Evolutionary conservation across 768 basidiomycete species (phyloP), one percentile per base, ranked within the genome.

Genomic region (Paxillus involutus): DNA sequence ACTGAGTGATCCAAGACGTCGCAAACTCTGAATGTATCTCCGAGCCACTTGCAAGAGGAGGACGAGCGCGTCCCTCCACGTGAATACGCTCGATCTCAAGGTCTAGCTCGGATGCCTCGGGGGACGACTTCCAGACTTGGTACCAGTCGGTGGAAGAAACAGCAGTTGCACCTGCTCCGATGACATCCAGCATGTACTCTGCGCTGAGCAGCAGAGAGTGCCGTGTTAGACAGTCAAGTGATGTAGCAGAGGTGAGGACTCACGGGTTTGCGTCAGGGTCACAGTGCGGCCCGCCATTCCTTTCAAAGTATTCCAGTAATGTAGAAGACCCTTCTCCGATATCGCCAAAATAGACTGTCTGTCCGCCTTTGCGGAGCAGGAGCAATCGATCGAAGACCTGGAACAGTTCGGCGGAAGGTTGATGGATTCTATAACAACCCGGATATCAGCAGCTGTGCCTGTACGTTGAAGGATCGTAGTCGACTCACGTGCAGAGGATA

Each of bases 261-360:
- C 44, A 66, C 66, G 66, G 66, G 35, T 67, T 67, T 24, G 59
- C 65, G 14, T 63, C 11, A 0, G 58, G 30, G n/a, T 49, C 26
- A 47, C 66, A 67, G 12, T 5, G 35, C 42, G 52, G 19, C 0
- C 63, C 68, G 3, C 63, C 65, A 17, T 64, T 59, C 29, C 48
- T 53, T 39, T 67, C 40, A 29, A 68, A 68, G 33, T 68, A 70
- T 6, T 52, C 44, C 26, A 65, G 57, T 46, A 68, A 41, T 1
- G 47, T 57, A 29, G 41, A 56, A 1, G 66, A 70, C 49, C 17
- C 52, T 49, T 68, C 56, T 0, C 67, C 66, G 2, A 68, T 57
- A 35, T 71, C 70, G 9, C 88, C 87, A 58, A 87, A 88, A 70
- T 88, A 91, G 8, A 86, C 86, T 4, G 78, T 85, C 60, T 87